These are phyloP conservation scores for Barbatosphaeria neglecta DNA, from an alignment of 495 filamentous ascomycete genomes.

Conservation along the genomic window DNA sequence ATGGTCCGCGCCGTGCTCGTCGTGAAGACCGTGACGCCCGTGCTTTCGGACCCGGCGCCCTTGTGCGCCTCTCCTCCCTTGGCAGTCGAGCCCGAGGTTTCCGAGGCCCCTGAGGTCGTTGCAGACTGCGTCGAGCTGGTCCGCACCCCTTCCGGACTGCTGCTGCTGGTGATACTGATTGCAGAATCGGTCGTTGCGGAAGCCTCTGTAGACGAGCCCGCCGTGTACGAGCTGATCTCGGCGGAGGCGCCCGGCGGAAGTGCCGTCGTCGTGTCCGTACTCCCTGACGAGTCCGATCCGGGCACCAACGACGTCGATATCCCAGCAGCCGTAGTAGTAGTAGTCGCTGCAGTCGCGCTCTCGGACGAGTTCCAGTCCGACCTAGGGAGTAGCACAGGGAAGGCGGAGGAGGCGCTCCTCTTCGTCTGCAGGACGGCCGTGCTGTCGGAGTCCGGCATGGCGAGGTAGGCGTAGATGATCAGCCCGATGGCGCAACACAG, in stretches of 20 bases:
- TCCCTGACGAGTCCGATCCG: background rate
- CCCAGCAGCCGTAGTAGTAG: background rate
- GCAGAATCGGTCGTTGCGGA: background rate
- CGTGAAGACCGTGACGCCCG: background rate
- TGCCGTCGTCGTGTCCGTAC: too few relatives aligned
- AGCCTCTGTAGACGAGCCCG: background rate
- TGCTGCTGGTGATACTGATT: background rate
- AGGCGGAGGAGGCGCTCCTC: conserved; percentile 4
- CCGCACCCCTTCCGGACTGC: background rate
- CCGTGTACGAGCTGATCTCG: background rate
- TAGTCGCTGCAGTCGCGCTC: background rate
- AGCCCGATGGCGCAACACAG: conserved; percentile 15
- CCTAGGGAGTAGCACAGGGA: background rate
- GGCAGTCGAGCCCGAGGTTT: background rate
- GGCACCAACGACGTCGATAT: background rate
- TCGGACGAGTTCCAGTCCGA: conserved; percentile 1
- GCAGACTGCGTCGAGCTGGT: background rate
- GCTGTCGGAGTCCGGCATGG: conserved; percentile 19
- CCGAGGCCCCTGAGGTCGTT: background rate
- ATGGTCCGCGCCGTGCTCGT: conserved; percentile 7
- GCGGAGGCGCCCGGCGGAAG: background rate
- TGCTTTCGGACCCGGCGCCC: conserved; percentile 1
- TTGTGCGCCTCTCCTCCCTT: background rate
- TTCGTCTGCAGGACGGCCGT: conserved; percentile 9
- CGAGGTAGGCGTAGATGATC: conserved; percentile 13